phyloP scores from a whole-genome alignment of 2,329 filamentous ascomycete genomes.

The Zymoseptoria tritici region DNA sequence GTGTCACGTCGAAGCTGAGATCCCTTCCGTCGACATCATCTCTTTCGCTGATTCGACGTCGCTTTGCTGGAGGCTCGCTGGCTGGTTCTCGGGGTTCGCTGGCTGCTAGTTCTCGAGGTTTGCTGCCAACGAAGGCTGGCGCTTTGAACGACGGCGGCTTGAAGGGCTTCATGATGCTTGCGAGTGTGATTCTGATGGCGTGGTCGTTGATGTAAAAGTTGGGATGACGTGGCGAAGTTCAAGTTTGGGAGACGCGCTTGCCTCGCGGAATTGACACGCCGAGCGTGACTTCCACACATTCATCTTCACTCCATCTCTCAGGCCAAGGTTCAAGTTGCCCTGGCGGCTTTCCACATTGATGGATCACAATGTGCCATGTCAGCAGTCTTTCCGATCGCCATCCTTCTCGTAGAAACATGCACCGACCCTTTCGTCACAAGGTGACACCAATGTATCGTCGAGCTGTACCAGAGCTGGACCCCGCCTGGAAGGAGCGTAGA shows the following conservation, averaged over 20 bases:
- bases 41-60: conserved; percentile 32
- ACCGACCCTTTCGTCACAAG: not conserved
- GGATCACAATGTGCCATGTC: not conserved
- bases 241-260: too few relatives aligned
- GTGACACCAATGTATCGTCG: not conserved
- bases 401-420: not conserved
- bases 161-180: conserved; percentile 25
- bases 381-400: not conserved
- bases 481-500: not conserved
- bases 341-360: not conserved
- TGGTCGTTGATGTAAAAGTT: not conserved
- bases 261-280: too few relatives aligned
- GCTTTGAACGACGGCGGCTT: conserved; percentile 19
- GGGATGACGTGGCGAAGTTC: not conserved
- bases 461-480: not conserved
- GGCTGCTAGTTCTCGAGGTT: not conserved
- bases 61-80: conserved; percentile 34
- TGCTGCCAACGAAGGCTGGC: conserved; percentile 4
- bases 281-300: not conserved
- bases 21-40: conserved; percentile 20
- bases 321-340: too few relatives aligned
- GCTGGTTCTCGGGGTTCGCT: conserved; percentile 11
- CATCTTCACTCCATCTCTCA: not conserved
- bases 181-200: not conserved
- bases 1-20: conserved; percentile 11